Conservation (phyloP, 140 eudicot genomes). For the Ambrosia hybrid region DNA sequence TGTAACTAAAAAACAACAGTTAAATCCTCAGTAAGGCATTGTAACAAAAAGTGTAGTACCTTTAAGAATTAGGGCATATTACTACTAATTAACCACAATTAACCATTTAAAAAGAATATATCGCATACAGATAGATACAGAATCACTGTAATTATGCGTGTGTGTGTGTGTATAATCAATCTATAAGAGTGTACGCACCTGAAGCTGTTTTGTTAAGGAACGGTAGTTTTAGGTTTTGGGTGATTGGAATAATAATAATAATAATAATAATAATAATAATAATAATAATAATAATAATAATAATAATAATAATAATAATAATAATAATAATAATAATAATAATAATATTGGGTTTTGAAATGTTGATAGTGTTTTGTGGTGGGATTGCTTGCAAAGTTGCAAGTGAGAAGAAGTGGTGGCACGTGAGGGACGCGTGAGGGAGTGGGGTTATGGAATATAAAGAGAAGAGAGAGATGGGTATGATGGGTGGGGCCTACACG, state of each 20-base stretch:
- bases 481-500: conserved; percentile 25
- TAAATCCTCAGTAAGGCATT: background rate
- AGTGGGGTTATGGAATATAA: conserved; percentile 16
- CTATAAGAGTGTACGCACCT: background rate
- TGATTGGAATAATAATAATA: background rate
- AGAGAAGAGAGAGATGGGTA: conserved; percentile 22
- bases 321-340: too few species aligned
- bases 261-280: background rate
- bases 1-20: background rate
- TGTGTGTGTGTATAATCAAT: background rate
- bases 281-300: too few species aligned
- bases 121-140: background rate
- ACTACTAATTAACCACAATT: background rate
- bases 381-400: background rate
- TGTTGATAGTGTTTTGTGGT: background rate
- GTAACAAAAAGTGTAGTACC: conserved; percentile 13
- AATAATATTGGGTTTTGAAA: background rate
- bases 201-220: too few species aligned
- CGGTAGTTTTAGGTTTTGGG: conserved; percentile 4
- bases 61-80: background rate
- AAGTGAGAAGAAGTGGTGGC: conserved; percentile 17
- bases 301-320: background rate
- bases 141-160: background rate
- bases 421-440: conserved; percentile 27
- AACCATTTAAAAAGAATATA: background rate